Evolutionary conservation across 352 stramenopile species (phyloP).

Genomic region (Phytophthora idaei): DNA sequence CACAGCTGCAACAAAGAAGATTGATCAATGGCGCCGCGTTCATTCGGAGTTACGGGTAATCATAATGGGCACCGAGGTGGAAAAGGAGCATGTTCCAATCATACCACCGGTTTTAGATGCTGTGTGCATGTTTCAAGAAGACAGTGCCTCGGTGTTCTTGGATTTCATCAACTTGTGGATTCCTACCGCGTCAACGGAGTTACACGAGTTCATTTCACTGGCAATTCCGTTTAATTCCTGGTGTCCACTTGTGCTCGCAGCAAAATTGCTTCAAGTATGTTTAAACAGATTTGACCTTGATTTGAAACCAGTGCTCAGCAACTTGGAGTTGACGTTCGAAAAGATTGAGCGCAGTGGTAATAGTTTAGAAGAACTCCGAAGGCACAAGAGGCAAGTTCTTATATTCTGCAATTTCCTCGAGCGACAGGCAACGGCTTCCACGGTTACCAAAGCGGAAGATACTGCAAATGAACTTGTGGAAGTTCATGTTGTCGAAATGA

Average conservation of each 20-base stretch:
- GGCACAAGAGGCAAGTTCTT: slow-evolving; percentile 4
- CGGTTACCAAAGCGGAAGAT: neutral
- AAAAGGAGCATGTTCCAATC: neutral
- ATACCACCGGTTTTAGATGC: neutral
- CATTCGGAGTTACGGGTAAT: slow-evolving; percentile 17
- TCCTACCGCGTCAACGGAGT: slow-evolving; percentile 4
- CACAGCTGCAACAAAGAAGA: slow-evolving; percentile 11
- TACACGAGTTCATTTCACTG: slow-evolving; percentile 19
- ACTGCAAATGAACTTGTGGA: neutral
- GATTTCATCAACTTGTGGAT: slow-evolving; percentile 16
- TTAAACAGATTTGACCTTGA: slow-evolving; percentile 18
- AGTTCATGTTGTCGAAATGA: neutral
- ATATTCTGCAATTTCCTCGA: slow-evolving; percentile 18
- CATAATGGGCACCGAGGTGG: slow-evolving; percentile 6
- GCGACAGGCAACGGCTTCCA: neutral
- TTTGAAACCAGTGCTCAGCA: slow-evolving; percentile 4
- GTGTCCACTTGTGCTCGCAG: slow-evolving; percentile 2
- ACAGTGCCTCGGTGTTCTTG: slow-evolving; percentile 16
- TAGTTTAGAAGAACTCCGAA: slow-evolving; percentile 25
- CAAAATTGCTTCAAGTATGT: slow-evolving; percentile 18
- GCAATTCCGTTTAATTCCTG: slow-evolving; percentile 7
- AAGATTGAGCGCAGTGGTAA: slow-evolving; percentile 9
- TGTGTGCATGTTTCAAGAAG: slow-evolving; percentile 25
- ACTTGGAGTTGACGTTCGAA: slow-evolving; percentile 15
- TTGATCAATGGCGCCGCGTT: slow-evolving; percentile 24